Evolutionary conservation across 345 rosid genomes (phyloP).

Genomic region (Salix brachista): DNA sequence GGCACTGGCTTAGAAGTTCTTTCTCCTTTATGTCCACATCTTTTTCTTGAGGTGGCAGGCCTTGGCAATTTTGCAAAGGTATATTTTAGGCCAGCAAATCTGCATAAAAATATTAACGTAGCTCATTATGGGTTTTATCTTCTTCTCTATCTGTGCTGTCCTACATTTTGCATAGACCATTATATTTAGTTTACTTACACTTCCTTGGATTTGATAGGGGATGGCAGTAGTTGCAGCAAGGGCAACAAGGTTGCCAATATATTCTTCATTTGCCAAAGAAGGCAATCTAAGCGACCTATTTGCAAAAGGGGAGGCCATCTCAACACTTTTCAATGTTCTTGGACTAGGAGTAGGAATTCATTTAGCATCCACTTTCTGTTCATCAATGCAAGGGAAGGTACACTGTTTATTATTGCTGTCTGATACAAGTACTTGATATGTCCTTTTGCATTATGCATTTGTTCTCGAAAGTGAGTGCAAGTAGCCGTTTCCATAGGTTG

Average conservation of each 20-base stretch:
- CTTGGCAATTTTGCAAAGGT: constrained; percentile 96
- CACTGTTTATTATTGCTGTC: not conserved
- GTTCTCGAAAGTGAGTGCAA: not conserved
- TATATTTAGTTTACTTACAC: constrained; percentile 12
- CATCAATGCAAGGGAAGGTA: constrained; percentile 92
- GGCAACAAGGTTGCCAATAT: constrained; percentile 88
- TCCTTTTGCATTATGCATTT: not conserved
- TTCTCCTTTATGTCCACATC: constrained; percentile 81
- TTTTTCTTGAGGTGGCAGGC: constrained; percentile 94
- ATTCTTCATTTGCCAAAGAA: constrained; percentile 95
- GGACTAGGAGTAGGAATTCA: constrained; percentile 82
- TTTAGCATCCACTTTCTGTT: constrained; percentile 83
- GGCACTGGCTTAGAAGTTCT: constrained; percentile 91
- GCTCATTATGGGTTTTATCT: not conserved
- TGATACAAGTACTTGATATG: not conserved
- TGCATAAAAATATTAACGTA: not conserved
- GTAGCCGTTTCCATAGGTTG: not conserved
- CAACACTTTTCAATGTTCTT: constrained; percentile 81
- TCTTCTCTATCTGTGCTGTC: not conserved
- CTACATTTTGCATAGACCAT: not conserved
- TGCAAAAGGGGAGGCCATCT: constrained; percentile 98
- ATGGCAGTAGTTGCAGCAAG: constrained; percentile 98
- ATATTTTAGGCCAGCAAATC: not conserved
- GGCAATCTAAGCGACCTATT: constrained; percentile 96
- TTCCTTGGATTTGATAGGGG: constrained; percentile 49